A percentile compares a stretch with the other conserved stretches of the same genome.
Conservation (phyloP, 148 eudicot genomes). For the Vaccinium myrtillus region DNA sequence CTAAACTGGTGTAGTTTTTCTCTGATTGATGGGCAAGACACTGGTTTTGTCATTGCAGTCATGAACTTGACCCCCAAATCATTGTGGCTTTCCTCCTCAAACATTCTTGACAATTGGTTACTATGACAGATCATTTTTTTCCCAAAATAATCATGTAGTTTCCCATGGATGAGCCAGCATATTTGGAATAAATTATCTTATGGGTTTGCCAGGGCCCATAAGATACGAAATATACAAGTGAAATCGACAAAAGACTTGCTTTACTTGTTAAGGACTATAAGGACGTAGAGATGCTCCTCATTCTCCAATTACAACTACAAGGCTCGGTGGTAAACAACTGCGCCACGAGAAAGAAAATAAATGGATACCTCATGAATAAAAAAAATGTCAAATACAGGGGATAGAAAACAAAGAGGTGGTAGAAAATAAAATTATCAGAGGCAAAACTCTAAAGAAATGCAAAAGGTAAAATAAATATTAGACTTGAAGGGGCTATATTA, state of each 20-base stretch:
- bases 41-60: neutral
- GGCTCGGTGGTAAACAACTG: neutral
- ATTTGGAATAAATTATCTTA: neutral
- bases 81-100: neutral
- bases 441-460: neutral
- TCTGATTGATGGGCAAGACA: neutral
- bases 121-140: neutral
- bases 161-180: neutral
- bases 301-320: neutral
- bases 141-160: neutral
- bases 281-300: neutral
- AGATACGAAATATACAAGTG: neutral
- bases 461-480: neutral
- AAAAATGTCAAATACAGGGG: neutral
- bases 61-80: neutral
- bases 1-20: neutral
- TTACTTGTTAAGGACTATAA: neutral
- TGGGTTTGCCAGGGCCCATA: neutral
- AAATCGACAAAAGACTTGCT: neutral
- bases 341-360: neutral
- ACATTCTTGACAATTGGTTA: neutral
- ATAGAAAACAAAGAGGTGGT: neutral
- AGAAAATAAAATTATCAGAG: neutral
- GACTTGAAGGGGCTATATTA: constrained; percentile 1
- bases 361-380: neutral